Evolutionary conservation across 192 early-diverging fungal genomes (phyloP).

Genomic region (Backusella macrospora): DNA sequence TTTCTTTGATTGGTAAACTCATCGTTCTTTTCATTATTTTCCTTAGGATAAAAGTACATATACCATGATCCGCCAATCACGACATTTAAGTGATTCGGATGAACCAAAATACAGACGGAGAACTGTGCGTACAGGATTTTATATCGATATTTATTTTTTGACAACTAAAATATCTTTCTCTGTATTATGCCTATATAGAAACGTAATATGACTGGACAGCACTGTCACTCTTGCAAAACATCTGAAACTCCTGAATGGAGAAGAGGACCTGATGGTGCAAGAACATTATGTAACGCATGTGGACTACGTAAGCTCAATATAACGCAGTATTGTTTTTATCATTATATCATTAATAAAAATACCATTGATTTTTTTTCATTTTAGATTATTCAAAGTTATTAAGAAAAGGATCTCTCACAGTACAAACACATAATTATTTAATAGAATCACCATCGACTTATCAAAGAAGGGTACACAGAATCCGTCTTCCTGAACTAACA

Average conservation of each 20-base stretch:
- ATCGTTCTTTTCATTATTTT: constrained; percentile 27
- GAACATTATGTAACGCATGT: constrained; percentile 95
- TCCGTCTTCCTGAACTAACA: neutral
- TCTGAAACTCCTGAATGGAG: constrained; percentile 95
- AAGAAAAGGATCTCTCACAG: constrained; percentile 12
- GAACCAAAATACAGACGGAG: constrained; percentile 19
- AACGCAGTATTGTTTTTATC: neutral
- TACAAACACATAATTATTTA: constrained; percentile 20
- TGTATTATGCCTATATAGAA: constrained; percentile 17
- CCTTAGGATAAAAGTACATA: neutral
- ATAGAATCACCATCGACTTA: constrained; percentile 16
- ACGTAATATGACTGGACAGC: constrained; percentile 21
- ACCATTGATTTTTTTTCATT: neutral
- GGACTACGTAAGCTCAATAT: constrained; percentile 73
- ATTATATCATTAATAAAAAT: neutral
- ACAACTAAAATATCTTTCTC: constrained; percentile 25
- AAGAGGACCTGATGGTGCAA: constrained; percentile 86
- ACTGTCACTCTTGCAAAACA: constrained; percentile 78
- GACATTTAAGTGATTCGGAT: constrained; percentile 9
- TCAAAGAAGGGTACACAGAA: neutral
- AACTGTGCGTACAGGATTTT: constrained; percentile 46
- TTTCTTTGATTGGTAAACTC: neutral
- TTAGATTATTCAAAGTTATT: constrained; percentile 20
- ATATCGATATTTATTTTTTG: constrained; percentile 25
- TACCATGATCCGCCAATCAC: constrained; percentile 20